Conservation (phyloP, 768 basidiomycete genomes). For the Lactifluus subvellereus region DNA sequence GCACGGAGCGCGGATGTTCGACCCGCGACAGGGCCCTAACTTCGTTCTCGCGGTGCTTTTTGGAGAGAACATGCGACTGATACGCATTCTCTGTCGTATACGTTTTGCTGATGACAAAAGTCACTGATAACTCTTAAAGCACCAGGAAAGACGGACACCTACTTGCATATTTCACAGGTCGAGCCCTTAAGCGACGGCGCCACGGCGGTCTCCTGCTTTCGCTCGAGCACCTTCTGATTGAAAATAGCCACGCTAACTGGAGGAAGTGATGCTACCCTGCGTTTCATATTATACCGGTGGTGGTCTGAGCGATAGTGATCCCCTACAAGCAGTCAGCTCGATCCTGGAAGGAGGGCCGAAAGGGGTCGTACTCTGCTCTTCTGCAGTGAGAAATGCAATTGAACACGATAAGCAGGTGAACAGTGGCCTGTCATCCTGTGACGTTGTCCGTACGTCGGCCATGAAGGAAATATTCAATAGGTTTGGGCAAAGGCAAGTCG, state of each 20-base stretch:
- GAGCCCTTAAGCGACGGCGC: conserved; percentile 53
- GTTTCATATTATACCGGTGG: conserved; percentile 98
- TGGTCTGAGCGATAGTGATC: conserved; percentile 89
- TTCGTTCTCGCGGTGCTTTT: conserved; percentile 81
- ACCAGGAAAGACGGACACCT: neutral
- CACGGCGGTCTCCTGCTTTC: conserved; percentile 69
- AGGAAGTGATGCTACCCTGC: conserved; percentile 83
- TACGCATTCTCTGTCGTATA: conserved; percentile 90
- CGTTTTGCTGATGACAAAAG: conserved; percentile 53
- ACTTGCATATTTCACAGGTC: conserved; percentile 73
- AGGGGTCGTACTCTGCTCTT: conserved; percentile 70
- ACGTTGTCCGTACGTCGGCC: conserved; percentile 11
- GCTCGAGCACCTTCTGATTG: conserved; percentile 82
- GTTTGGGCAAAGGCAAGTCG: neutral
- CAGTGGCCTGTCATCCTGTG: conserved; percentile 31
- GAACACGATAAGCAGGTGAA: conserved; percentile 91
- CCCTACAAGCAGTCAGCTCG: conserved; percentile 40
- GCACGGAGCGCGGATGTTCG: conserved; percentile 13
- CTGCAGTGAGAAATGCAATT: conserved; percentile 76
- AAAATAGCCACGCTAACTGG: conserved; percentile 75
- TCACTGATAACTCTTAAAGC: neutral
- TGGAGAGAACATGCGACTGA: conserved; percentile 79
- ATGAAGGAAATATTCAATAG: conserved; percentile 5
- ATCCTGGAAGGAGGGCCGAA: neutral
- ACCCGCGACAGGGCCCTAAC: conserved; percentile 38